Conservation (phyloP, 176 grass and related monocot species). For the Ampelocalamus luodianensis region DNA sequence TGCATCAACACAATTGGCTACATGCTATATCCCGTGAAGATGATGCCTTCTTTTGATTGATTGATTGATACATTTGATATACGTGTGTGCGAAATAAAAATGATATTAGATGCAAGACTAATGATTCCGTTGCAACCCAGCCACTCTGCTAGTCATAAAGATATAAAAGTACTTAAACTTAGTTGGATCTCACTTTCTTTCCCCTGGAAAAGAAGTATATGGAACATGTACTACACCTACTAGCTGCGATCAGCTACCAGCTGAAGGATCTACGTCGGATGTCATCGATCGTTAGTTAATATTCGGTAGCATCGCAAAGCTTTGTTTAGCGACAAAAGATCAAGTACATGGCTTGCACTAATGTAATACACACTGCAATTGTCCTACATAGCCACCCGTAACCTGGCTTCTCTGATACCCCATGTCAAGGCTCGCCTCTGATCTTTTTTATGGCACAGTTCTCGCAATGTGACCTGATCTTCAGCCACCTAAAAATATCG, state of each 20-base stretch:
- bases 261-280: constrained; percentile 47
- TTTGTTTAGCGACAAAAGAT: constrained; percentile 23
- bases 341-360: neutral
- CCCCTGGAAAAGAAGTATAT: neutral
- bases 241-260: constrained; percentile 31
- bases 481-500: neutral
- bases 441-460: constrained; percentile 10
- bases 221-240: constrained; percentile 38
- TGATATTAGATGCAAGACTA: no score
- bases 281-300: neutral
- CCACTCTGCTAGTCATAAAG: no score
- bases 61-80: no score
- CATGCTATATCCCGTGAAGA: no score
- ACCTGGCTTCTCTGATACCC: constrained; percentile 25
- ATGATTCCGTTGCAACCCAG: no score
- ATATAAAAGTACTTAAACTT: neutral
- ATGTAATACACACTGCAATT: neutral
- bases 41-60: no score
- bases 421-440: neutral
- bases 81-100: no score
- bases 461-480: neutral
- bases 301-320: constrained; percentile 11
- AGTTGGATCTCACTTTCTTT: constrained; percentile 43
- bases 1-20: no score
- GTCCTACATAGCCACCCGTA: constrained; percentile 13